A percentile compares a stretch with the other conserved stretches of the same genome.
These are phyloP conservation scores for Coemansia sp. DNA, from an alignment of 371 early-diverging fungal species.

Conservation along the genomic window DNA sequence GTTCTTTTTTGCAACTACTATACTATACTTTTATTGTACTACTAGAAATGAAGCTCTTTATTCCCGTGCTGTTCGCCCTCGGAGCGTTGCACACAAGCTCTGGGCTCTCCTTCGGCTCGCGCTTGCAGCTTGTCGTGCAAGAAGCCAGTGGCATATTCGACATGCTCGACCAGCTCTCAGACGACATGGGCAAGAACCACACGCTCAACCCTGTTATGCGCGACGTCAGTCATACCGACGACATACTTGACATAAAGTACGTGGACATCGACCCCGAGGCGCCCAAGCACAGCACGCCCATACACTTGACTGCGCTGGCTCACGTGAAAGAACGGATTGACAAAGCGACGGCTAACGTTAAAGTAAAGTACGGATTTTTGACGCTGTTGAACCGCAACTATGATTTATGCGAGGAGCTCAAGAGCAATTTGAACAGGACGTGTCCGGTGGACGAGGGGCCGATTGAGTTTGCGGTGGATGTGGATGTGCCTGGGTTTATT, in stretches of 20 bases:
- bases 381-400: slow-evolving; percentile 49
- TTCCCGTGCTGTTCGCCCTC: slow-evolving; percentile 4
- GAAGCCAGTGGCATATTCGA: slow-evolving; percentile 42
- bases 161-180: background rate
- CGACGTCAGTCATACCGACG: slow-evolving; percentile 51
- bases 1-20: background rate
- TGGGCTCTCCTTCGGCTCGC: slow-evolving; percentile 18
- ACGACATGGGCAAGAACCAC: slow-evolving; percentile 39
- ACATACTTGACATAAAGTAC: slow-evolving; percentile 47
- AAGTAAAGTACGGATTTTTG: slow-evolving; percentile 50
- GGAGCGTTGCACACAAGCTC: slow-evolving; percentile 11
- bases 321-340: slow-evolving; percentile 48
- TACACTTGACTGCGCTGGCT: slow-evolving; percentile 46
- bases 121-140: slow-evolving; percentile 27
- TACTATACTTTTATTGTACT: slow-evolving; percentile 2
- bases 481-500: slow-evolving; percentile 47
- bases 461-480: slow-evolving; percentile 42
- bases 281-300: slow-evolving; percentile 43
- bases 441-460: slow-evolving; percentile 47
- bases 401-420: slow-evolving; percentile 50
- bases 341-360: slow-evolving; percentile 47
- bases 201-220: slow-evolving; percentile 51
- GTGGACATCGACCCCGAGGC: slow-evolving; percentile 50
- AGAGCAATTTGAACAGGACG: slow-evolving; percentile 47
- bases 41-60: slow-evolving; percentile 21